Conservation (phyloP, 495 filamentous ascomycete genomes). For the Podospora anserina region DNA sequence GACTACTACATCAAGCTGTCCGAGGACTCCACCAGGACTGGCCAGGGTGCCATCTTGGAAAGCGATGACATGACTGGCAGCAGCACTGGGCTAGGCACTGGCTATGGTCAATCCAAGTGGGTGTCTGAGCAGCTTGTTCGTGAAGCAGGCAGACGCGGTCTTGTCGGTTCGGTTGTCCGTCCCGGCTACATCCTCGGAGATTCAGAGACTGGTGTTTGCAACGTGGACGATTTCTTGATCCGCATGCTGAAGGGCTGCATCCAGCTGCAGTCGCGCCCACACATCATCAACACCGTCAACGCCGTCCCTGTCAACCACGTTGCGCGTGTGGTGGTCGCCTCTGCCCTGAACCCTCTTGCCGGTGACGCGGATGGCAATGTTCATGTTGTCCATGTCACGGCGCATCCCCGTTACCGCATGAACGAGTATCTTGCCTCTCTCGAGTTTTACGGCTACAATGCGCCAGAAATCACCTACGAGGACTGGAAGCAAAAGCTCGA, state of each 20-base stretch:
- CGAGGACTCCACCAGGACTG: constrained; percentile 51
- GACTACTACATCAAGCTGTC: constrained; percentile 74
- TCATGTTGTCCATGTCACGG: constrained; percentile 59
- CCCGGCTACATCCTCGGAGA: constrained; percentile 87
- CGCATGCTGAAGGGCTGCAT: constrained; percentile 87
- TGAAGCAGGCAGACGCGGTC: constrained; percentile 73
- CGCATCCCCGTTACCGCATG: constrained; percentile 75
- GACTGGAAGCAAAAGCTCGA: constrained; percentile 54
- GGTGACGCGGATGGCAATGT: constrained; percentile 46
- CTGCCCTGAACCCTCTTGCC: constrained; percentile 58
- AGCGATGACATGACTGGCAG: constrained; percentile 48
- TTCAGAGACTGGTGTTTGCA: constrained; percentile 65
- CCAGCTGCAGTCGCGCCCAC: constrained; percentile 68
- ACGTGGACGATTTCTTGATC: constrained; percentile 89
- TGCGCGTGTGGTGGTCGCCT: constrained; percentile 70
- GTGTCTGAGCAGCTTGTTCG: constrained; percentile 71
- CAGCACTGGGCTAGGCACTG: constrained; percentile 54
- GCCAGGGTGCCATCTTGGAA: constrained; percentile 47
- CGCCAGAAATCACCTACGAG: constrained; percentile 64
- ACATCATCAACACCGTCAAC: constrained; percentile 86
- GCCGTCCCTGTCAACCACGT: constrained; percentile 87
- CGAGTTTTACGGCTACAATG: constrained; percentile 71
- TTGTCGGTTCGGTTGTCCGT: constrained; percentile 72
- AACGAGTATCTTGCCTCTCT: constrained; percentile 72
- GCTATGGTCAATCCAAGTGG: constrained; percentile 87